A percentile compares a stretch with the other conserved stretches of the same genome.
phyloP scores from a whole-genome alignment of 768 basidiomycete genomes.

The Suillus spraguei region DNA sequence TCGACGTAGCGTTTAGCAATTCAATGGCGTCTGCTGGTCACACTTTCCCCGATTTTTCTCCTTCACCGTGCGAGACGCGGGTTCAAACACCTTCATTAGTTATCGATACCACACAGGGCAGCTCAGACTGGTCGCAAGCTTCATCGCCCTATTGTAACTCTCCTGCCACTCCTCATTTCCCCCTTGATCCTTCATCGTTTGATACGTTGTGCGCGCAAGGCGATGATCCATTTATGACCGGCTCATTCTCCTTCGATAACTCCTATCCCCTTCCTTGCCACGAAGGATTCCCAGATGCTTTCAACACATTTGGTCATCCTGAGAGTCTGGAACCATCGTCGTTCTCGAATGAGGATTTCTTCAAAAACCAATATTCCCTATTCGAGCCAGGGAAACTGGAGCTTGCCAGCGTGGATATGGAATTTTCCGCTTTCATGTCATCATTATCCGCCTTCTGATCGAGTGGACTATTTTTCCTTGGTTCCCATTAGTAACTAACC shows the following conservation, averaged over 20 bases:
- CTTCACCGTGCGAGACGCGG: conserved; percentile 19
- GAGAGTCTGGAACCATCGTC: conserved; percentile 12
- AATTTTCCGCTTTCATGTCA: conserved; percentile 34
- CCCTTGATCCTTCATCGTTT: conserved; percentile 32
- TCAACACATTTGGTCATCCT: conserved; percentile 23
- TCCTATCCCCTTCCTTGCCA: conserved; percentile 18
- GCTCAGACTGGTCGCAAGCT: conserved; percentile 41
- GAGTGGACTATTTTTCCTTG: conserved; percentile 9
- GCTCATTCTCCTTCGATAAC: conserved; percentile 22
- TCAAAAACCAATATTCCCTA: conserved; percentile 28
- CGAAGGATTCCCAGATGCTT: conserved; percentile 23
- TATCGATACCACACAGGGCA: conserved; percentile 41
- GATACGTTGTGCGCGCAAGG: conserved; percentile 24
- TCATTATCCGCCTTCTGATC: conserved; percentile 33
- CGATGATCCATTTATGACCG: conserved; percentile 23
- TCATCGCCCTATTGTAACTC: conserved; percentile 48
- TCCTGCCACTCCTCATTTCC: conserved; percentile 44
- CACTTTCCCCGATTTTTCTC: conserved; percentile 25
- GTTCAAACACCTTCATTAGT: conserved; percentile 37
- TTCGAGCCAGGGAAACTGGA: conserved; percentile 27
- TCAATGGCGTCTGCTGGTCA: conserved; percentile 26
- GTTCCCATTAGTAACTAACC: conserved; percentile 16
- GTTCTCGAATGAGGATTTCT: conserved; percentile 27
- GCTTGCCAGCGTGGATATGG: conserved; percentile 24
- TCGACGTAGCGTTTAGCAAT: conserved; percentile 31